Conservation (phyloP, 306 rosid genomes). For the Glycine soja region DNA sequence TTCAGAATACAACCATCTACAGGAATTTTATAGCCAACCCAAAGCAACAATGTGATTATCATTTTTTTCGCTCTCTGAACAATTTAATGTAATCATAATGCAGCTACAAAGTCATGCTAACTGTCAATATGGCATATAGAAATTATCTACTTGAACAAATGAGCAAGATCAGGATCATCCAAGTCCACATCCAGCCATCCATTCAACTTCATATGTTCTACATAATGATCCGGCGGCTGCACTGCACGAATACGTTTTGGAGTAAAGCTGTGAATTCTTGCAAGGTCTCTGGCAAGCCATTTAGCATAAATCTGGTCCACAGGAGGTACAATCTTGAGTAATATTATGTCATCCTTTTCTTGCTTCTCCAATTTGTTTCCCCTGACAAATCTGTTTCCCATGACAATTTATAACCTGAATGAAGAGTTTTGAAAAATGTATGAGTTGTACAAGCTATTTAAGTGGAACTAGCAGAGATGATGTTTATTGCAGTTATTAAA, state of each 20-base stretch:
- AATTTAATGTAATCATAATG: not conserved
- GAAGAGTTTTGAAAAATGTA: not conserved
- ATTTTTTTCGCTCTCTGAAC: not conserved
- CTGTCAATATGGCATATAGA: not conserved
- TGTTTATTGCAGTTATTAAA: not conserved
- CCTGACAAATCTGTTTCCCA: conserved; percentile 77
- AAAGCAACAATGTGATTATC: not conserved
- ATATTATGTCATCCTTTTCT: conserved; percentile 53
- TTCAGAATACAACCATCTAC: not conserved
- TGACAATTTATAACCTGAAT: conserved; percentile 45
- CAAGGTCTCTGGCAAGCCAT: conserved; percentile 71
- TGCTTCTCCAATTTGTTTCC: conserved; percentile 72
- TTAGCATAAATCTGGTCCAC: conserved; percentile 64
- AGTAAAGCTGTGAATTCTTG: conserved; percentile 64
- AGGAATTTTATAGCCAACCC: not conserved
- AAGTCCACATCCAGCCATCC: conserved; percentile 77
- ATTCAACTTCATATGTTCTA: conserved; percentile 73
- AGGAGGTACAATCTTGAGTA: conserved; percentile 71
- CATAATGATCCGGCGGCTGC: conserved; percentile 74
- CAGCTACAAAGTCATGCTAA: not conserved
- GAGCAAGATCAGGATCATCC: conserved; percentile 75
- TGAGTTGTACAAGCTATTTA: not conserved
- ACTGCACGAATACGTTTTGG: conserved; percentile 60
- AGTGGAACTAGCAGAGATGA: not conserved
- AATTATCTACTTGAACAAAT: conserved; percentile 59